Conservation (phyloP, 2,329 filamentous ascomycete genomes). For the Dactylonectria macrodidyma region DNA sequence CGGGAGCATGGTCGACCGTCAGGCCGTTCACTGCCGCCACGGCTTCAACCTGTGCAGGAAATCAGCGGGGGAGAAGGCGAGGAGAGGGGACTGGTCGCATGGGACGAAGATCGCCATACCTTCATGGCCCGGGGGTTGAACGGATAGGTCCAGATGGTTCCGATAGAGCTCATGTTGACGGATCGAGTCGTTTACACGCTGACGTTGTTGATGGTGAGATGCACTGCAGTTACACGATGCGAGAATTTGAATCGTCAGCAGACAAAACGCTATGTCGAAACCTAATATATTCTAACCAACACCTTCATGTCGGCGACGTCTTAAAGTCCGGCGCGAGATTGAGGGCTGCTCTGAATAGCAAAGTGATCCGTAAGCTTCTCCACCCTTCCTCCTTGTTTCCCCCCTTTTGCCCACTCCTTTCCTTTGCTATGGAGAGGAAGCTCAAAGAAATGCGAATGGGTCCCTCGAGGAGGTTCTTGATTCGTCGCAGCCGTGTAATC, state of each 20-base stretch:
- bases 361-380: too few relatives aligned
- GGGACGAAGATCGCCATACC: neutral
- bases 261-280: neutral
- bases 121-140: constrained; percentile 5
- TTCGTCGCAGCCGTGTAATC: neutral
- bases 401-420: too few relatives aligned
- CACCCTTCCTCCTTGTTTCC: too few relatives aligned
- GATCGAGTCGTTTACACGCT: neutral
- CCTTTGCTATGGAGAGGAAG: too few relatives aligned
- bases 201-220: constrained; percentile 1
- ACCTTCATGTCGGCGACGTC: too few relatives aligned
- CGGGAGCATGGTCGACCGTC: neutral
- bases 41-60: neutral
- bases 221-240: too few relatives aligned
- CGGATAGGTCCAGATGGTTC: constrained; percentile 1
- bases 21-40: neutral
- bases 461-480: neutral
- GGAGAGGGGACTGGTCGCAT: neutral
- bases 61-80: neutral
- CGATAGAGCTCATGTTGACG: constrained; percentile 4
- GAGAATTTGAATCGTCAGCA: too few relatives aligned
- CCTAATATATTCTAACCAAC: neutral
- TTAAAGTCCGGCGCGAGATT: too few relatives aligned
- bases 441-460: too few relatives aligned
- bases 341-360: too few relatives aligned